Conservation (phyloP, 306 rosid species). For the Leucaena leucocephala region DNA sequence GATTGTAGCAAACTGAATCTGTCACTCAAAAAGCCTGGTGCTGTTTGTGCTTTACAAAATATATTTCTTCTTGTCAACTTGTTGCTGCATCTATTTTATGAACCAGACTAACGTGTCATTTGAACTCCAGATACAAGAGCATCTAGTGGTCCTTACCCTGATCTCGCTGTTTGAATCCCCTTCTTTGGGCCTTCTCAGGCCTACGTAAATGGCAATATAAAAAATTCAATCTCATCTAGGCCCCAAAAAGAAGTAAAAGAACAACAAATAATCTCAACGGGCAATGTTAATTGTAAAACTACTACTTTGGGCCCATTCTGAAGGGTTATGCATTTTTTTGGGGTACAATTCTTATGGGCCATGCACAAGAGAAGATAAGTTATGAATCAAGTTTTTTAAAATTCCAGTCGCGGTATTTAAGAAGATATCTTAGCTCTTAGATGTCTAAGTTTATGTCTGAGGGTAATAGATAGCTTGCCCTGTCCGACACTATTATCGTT, state of each 20-base stretch:
- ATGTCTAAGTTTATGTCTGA: too few species aligned
- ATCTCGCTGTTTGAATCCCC: background rate
- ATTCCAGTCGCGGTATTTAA: too few species aligned
- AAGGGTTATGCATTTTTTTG: background rate
- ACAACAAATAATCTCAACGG: too few species aligned
- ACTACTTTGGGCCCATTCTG: too few species aligned
- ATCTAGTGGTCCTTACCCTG: too few species aligned
- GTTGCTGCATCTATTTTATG: background rate
- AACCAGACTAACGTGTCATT: too few species aligned
- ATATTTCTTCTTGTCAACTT: background rate
- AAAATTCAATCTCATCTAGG: background rate
- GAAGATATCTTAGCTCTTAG: too few species aligned
- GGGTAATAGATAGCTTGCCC: too few species aligned
- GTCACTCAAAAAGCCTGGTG: background rate
- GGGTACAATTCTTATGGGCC: background rate
- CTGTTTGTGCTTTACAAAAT: background rate
- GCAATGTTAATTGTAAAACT: too few species aligned
- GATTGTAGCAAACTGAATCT: slow-evolving; percentile 18
- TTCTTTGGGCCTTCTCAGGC: background rate
- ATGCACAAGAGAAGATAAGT: background rate
- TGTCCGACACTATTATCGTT: too few species aligned
- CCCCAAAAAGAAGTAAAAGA: background rate
- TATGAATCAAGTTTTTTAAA: too few species aligned
- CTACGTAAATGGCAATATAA: background rate
- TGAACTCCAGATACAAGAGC: too few species aligned